Percentiles rank a stretch among this genome's conserved stretches.
phyloP scores from a whole-genome alignment of 1,139 yeast genomes.

The Zhuliangozyma blackwelliae region DNA sequence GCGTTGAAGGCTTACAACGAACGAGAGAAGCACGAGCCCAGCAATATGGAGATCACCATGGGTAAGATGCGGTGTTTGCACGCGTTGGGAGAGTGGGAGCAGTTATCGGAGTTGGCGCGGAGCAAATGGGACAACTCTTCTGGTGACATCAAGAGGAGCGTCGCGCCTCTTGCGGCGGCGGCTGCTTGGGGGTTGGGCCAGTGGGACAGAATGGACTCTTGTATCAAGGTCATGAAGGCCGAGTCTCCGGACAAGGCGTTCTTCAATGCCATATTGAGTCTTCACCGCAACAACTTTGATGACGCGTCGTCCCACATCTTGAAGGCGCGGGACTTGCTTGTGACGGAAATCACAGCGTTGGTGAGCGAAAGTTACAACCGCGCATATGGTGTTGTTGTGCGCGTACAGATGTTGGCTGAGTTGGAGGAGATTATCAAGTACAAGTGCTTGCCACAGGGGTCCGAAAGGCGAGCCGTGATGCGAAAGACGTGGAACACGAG shows the following conservation, averaged over 20 bases:
- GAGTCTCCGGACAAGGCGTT: conserved; percentile 95
- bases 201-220: conserved; percentile 95
- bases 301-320: conserved; percentile 77
- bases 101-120: conserved; percentile 77
- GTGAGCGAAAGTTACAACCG: conserved; percentile 95
- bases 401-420: conserved; percentile 96
- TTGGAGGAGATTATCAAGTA: conserved; percentile 90
- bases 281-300: conserved; percentile 82
- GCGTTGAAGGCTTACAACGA: conserved; percentile 87
- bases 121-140: conserved; percentile 78
- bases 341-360: conserved; percentile 90
- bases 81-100: conserved; percentile 98
- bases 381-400: conserved; percentile 93
- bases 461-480: conserved; percentile 73
- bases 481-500: conserved; percentile 94
- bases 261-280: conserved; percentile 81
- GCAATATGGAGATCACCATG: conserved; percentile 76
- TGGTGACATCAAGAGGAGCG: conserved; percentile 71
- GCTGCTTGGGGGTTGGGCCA: conserved; percentile 99
- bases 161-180: conserved; percentile 97
- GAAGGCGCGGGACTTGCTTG: conserved; percentile 81
- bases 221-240: conserved; percentile 81
- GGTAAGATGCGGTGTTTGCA: conserved; percentile 98
- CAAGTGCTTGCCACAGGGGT: conserved; percentile 77
- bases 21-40: conserved; percentile 55